Base-by-base conservation (phyloP, 495 filamentous ascomycete genomes). In the Schizothecium vesticola region DNA sequence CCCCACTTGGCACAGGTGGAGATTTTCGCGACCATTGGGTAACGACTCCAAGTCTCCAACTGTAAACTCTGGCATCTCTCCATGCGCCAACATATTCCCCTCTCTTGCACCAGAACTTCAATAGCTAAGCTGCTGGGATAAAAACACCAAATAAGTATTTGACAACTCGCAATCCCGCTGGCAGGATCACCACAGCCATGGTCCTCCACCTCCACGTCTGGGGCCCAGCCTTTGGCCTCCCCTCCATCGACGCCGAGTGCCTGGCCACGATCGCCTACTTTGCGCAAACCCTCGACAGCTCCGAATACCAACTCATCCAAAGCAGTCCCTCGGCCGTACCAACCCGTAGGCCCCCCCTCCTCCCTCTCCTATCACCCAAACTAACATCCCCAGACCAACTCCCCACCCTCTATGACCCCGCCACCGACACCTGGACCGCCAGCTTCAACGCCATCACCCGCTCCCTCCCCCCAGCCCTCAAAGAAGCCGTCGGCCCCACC, bases 191-290 rank as follows among this genome's bases (percentile, higher is more conserved):
- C 24, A 22, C 63, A 5, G 19, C 43, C 11, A 65, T 65, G 63
- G 25, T 29, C 22, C 63, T 65, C 19, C 36, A 94, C 84, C 86
- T 98, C 55, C 91, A 97, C 77, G 86, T 97, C 70, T 97, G 92
- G 92, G 94, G 95, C 56, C 91, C 93, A 33, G 93, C 90, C 43
- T 96, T 96, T 77, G 84, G 83, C 28, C 86, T 97, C 55, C 91
- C 94, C 11, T 97, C 94, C 63, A 89, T 97, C 68, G 94, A 97
- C 67, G 84, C 95, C 62, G 91, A 96, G 84, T 97, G 91, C 70
- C 85, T 94, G 57, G 90, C 91, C 16, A 81, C 89, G 55, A 88
- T 94, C 66, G 85, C 91, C 51, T 94, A 90, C 73, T 82, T 93
- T 36, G 83, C 85, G 12, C 77, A 86, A 66, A 80, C 82, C 61